Base-by-base conservation (phyloP, 805 yeast species). In the Zygotorulaspora florentina region DNA sequence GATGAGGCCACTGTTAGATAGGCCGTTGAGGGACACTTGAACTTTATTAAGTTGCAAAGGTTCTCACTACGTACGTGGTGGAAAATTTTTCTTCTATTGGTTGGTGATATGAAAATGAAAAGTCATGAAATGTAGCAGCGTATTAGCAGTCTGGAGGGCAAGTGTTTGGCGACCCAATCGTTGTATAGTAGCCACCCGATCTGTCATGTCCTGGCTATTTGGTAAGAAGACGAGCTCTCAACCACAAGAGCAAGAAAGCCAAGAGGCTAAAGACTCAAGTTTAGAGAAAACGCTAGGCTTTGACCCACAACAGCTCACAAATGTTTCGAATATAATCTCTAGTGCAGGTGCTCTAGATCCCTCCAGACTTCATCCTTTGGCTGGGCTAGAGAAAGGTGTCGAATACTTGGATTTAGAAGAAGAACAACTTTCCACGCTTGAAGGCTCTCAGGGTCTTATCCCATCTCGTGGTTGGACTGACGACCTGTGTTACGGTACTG, bases 401-500 rank as follows among this genome's bases (percentile, higher is more conserved):
- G 97, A 93, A 66, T 91, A 82, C 64, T 70, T 93, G 55, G 96
- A 91, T 57, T 74, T 93, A 51, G 97, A 91, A 59, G 90, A 83
- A 50, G 96, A 89, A 54, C 75, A 80, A 52, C 71, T 89, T 51
- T 77, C 81, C 39, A 68, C 77, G n/a, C 67, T 87, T 58, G 95
- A 88, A 60, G 96, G 96, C 33, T 80, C 95, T 1, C 88, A 87
- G 62, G 95, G 96, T 47, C 65, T 91, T 48, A 77, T 93, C 52
- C 96, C 99, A 23, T 85, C 95, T n/a, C 83, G 97, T 71, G 96
- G 95, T 57, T 93, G 96, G 95, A 79, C 89, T 12, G 99, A 93
- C 67, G 98, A 93, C 71, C 76, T 93, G 54, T 89, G 97, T 77
- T 93, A 93, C 68, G 99, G 99, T 57, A 85, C 98, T 9, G 99